Evolutionary conservation across 2,329 filamentous ascomycete genomes (phyloP).

Genomic region (Colletotrichum eremochloae): DNA sequence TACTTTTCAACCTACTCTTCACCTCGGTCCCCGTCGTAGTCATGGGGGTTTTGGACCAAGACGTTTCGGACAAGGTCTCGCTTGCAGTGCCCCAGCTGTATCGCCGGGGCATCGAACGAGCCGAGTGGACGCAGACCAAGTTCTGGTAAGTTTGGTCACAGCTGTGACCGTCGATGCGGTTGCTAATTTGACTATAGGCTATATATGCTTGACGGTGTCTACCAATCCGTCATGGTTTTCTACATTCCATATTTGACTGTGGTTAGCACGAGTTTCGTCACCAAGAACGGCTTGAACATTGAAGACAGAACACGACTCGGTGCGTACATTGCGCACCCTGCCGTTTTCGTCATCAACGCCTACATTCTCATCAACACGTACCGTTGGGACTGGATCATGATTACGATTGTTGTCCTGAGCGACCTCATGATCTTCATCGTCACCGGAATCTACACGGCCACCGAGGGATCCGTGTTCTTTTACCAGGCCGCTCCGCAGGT

Average conservation of each 20-base stretch:
- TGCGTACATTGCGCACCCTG: conserved; percentile 85
- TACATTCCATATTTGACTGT: conserved; percentile 92
- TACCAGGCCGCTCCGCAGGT: conserved; percentile 84
- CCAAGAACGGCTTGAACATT: conserved; percentile 79
- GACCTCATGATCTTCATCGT: conserved; percentile 93
- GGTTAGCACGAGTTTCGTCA: conserved; percentile 75
- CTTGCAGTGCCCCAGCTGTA: conserved; percentile 96
- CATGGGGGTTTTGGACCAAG: conserved; percentile 97
- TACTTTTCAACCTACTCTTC: conserved; percentile 96
- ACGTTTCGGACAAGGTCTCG: conserved; percentile 94
- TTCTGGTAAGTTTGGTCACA: conserved; percentile 80
- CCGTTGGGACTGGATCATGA: conserved; percentile 97
- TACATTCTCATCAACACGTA: conserved; percentile 98
- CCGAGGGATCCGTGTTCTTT: conserved; percentile 60
- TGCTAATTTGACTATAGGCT: conserved; percentile 67
- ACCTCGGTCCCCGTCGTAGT: conserved; percentile 95
- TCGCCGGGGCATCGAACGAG: conserved; percentile 91
- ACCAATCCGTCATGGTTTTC: conserved; percentile 94
- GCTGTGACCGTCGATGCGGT: not conserved
- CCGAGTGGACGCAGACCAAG: conserved; percentile 96
- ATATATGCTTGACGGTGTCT: conserved; percentile 95
- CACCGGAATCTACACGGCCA: conserved; percentile 85
- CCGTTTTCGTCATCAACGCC: conserved; percentile 89
- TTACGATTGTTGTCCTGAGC: conserved; percentile 85
- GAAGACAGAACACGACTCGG: conserved; percentile 88